phyloP scores from a whole-genome alignment of 2,329 filamentous ascomycete genomes.

The Bipolaris victoriae region DNA sequence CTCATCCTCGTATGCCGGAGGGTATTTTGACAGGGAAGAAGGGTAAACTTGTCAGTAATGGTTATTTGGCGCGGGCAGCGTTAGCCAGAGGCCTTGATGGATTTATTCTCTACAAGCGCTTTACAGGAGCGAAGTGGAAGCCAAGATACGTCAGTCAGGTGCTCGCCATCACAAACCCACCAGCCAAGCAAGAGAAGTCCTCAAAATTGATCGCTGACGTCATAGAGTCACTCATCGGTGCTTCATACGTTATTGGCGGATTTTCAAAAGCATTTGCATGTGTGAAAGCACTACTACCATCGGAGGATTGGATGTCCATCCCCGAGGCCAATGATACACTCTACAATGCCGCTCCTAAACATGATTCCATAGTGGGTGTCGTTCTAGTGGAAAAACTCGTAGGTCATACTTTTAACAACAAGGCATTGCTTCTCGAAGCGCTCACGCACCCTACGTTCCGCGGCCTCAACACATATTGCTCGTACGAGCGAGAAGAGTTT shows the following conservation, averaged over 20 bases:
- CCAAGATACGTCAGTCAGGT: conserved; percentile 64
- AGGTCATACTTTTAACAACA: conserved; percentile 72
- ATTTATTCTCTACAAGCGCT: conserved; percentile 72
- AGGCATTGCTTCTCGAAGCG: conserved; percentile 74
- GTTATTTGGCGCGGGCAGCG: conserved; percentile 70
- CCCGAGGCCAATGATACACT: conserved; percentile 36
- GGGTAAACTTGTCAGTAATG: conserved; percentile 75
- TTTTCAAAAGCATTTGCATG: conserved; percentile 67
- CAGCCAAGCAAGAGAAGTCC: conserved; percentile 58
- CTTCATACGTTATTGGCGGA: conserved; percentile 72
- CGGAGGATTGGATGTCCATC: conserved; percentile 54
- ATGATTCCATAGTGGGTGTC: conserved; percentile 22
- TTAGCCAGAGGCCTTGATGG: conserved; percentile 68
- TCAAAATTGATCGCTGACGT: conserved; percentile 87
- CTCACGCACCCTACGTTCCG: conserved; percentile 75
- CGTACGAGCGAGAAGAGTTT: conserved; percentile 82
- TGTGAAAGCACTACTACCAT: conserved; percentile 67
- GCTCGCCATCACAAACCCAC: conserved; percentile 20
- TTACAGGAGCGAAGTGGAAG: conserved; percentile 75
- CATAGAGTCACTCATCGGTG: conserved; percentile 83
- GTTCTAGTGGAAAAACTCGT: conserved; percentile 67
- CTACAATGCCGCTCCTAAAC: conserved; percentile 24
- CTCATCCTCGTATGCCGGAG: conserved; percentile 73
- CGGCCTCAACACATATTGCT: conserved; percentile 51
- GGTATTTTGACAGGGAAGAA: conserved; percentile 74